Evolutionary conservation across 2,329 filamentous ascomycete species (phyloP), one percentile per base, ranked within the genome.

Genomic region (Colletotrichum falcatum): DNA sequence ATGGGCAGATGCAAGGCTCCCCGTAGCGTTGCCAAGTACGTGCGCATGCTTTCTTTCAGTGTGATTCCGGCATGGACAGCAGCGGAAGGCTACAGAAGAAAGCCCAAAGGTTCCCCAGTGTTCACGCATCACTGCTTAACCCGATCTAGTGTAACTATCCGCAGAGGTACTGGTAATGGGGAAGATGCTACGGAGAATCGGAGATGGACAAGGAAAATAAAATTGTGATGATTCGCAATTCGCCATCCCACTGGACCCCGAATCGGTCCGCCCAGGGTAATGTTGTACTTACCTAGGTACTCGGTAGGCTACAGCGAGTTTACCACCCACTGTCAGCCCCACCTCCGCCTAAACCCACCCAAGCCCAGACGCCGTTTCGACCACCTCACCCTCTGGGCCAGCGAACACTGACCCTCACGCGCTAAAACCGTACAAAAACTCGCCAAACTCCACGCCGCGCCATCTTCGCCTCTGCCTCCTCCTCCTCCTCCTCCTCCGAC

Each of bases 181-280:
- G 18, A 18, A 12, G 18, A 30, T 8, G 3, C 0, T 9, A 9
- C 2, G 6, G 6, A 42, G 5, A 8, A 39, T 16, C 9, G 35
- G 12, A 39, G n/a, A n/a, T n/a, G n/a, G n/a, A 14, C 2, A 4
- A 9, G 20, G n/a, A 54, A 54, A 8, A 35, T n/a, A 55, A 44
- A 56, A 26, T 39, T 39, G 51, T 61, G 63, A 49, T 33, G 62
- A 39, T 68, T 71, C 28, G 23, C 67, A 67, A 63, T 68, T 71
- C 58, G 64, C 68, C 64, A 68, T 67, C 44, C 68, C 58, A 53
- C 58, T 67, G 65, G 65, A 60, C 68, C 64, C 68, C 59, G 64
- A 71, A 53, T n/a, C 20, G 61, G 60, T 28, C 55, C 55, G 23
- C 55, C 37, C 23, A 9, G 42, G 39, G 39, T 20, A 1, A 5